phyloP scores from a whole-genome alignment of 1,284 basidiomycete species.

The Fomitopsis betulina region DNA sequence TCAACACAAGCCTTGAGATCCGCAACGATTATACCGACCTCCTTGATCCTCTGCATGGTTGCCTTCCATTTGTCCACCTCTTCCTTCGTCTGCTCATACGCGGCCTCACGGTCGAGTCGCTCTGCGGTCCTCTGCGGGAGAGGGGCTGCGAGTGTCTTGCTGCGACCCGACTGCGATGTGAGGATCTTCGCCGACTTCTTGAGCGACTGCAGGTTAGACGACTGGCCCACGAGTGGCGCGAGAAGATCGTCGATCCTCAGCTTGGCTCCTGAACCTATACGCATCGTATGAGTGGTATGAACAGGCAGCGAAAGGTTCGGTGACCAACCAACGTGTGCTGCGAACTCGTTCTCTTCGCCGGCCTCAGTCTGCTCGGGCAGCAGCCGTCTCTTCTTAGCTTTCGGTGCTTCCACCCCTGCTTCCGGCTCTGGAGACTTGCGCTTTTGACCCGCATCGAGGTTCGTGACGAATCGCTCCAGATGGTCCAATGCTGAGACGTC shows the following conservation, averaged over 20 bases:
- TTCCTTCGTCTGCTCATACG: conserved; percentile 88
- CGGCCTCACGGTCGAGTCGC: conserved; percentile 87
- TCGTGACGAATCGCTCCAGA: conserved; percentile 68
- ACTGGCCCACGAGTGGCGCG: conserved; percentile 54
- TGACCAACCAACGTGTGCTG: conserved; percentile 44
- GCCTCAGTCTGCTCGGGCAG: conserved; percentile 72
- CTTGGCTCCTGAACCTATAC: conserved; percentile 40
- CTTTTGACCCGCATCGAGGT: conserved; percentile 68
- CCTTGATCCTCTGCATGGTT: conserved; percentile 85
- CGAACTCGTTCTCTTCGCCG: conserved; percentile 73
- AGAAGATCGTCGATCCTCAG: conserved; percentile 75
- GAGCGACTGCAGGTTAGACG: conserved; percentile 57
- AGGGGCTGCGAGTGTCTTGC: conserved; percentile 76
- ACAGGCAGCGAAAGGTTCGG: background rate
- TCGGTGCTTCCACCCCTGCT: conserved; percentile 24
- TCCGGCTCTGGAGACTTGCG: conserved; percentile 54
- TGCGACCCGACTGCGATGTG: conserved; percentile 42
- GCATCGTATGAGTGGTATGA: background rate
- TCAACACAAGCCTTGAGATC: background rate
- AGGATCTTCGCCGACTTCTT: conserved; percentile 67
- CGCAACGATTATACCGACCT: conserved; percentile 37
- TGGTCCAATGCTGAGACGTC: conserved; percentile 55
- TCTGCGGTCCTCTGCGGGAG: conserved; percentile 86
- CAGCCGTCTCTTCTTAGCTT: conserved; percentile 53
- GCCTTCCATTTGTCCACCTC: conserved; percentile 94